Percentiles rank a stretch among this genome's conserved stretches.
phyloP scores from a whole-genome alignment of 257 asterid genomes.

The Phtheirospermum japonicum region DNA sequence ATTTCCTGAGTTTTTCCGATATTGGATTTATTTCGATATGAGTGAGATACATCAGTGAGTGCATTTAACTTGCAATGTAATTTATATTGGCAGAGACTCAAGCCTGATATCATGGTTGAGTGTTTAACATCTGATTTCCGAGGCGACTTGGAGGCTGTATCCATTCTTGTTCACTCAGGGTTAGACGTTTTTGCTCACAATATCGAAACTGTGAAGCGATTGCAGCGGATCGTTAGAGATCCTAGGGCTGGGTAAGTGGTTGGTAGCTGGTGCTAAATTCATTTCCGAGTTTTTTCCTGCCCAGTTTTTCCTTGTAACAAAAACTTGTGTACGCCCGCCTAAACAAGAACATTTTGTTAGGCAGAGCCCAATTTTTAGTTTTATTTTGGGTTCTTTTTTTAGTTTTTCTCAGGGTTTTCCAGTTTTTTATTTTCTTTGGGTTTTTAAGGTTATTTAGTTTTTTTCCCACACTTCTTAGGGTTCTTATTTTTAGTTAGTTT shows the following conservation, averaged over 20 bases:
- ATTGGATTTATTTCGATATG: constrained; percentile 21
- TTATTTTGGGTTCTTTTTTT: too few relatives aligned
- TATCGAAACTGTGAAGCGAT: constrained; percentile 79
- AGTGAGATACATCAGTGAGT: constrained; percentile 20
- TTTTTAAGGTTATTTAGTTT: too few relatives aligned
- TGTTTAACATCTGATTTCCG: constrained; percentile 97
- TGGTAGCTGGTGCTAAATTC: constrained; percentile 4
- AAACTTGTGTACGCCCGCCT: background rate
- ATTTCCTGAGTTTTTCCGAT: background rate
- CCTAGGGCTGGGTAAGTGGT: constrained; percentile 91
- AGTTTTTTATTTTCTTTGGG: too few relatives aligned
- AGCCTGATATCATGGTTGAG: constrained; percentile 90
- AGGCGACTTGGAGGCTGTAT: constrained; percentile 81
- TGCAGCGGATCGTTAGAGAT: constrained; percentile 93
- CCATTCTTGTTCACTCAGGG: constrained; percentile 75
- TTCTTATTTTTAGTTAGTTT: too few relatives aligned
- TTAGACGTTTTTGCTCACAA: constrained; percentile 97
- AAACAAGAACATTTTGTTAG: too few relatives aligned
- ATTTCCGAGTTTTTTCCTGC: background rate
- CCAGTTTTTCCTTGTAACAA: background rate
- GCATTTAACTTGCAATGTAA: constrained; percentile 28
- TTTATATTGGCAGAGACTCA: constrained; percentile 57
- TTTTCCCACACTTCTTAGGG: too few relatives aligned
- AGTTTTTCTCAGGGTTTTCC: too few relatives aligned
- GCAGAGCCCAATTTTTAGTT: too few relatives aligned